Percentiles rank a stretch among this genome's conserved stretches.
These are phyloP conservation scores for Hypoxylon perforatum DNA, from an alignment of 495 filamentous ascomycete species.

Conservation along the genomic window DNA sequence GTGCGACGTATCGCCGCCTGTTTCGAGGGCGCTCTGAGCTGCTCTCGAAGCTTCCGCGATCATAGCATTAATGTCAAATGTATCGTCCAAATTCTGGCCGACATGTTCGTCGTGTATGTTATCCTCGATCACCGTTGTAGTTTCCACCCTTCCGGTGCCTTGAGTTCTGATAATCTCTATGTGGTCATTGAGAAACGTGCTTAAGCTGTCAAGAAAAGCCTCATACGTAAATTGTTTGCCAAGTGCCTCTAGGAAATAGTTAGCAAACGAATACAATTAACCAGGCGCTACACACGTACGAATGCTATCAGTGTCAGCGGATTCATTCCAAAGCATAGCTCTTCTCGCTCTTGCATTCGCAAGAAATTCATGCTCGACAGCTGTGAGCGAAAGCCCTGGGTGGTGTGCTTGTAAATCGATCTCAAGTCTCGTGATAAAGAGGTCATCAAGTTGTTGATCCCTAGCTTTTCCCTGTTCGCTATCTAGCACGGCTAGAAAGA, in stretches of 20 bases:
- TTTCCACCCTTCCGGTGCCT: constrained; percentile 55
- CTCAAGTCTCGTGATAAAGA: constrained; percentile 79
- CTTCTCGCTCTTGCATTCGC: constrained; percentile 70
- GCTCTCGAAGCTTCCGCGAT: constrained; percentile 47
- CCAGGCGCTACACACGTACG: constrained; percentile 43
- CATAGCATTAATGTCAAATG: constrained; percentile 47
- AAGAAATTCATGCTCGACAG: constrained; percentile 81
- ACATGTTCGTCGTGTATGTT: constrained; percentile 25
- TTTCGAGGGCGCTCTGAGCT: constrained; percentile 38
- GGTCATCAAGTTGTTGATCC: constrained; percentile 74
- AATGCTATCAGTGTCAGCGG: constrained; percentile 69
- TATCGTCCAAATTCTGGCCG: constrained; percentile 21
- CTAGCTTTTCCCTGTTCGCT: constrained; percentile 70
- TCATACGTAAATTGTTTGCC: constrained; percentile 83
- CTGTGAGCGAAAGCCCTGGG: constrained; percentile 70
- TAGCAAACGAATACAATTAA: constrained; percentile 27
- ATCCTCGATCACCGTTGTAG: constrained; percentile 51
- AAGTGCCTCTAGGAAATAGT: constrained; percentile 59
- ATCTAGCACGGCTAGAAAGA: constrained; percentile 74
- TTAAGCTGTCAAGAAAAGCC: constrained; percentile 79
- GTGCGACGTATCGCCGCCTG: constrained; percentile 21
- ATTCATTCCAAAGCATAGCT: constrained; percentile 72
- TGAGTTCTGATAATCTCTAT: constrained; percentile 70
- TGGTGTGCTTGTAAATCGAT: constrained; percentile 71
- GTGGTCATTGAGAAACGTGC: constrained; percentile 79